Evolutionary conservation across 2,329 filamentous ascomycete species (phyloP).

Genomic region (Phoma herbarum): DNA sequence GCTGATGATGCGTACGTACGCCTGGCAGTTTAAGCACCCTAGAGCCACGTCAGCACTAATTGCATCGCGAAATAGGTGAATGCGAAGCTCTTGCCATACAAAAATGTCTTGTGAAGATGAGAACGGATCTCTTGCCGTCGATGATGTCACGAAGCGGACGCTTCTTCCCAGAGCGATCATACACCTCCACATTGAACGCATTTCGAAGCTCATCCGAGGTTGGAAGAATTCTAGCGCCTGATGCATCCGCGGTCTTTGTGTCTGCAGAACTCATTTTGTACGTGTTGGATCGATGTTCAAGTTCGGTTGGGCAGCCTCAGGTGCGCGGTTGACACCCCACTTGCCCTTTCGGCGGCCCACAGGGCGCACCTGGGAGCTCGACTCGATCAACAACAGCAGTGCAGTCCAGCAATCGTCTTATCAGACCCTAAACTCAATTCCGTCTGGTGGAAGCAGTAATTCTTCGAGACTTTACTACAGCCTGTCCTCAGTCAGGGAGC

Average conservation of each 20-base stretch:
- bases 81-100: slow-evolving; percentile 18
- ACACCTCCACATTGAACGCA: slow-evolving; percentile 28
- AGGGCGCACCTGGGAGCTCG: too few species aligned
- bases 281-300: neutral
- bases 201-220: slow-evolving; percentile 22
- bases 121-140: slow-evolving; percentile 25
- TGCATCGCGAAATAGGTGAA: neutral
- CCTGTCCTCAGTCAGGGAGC: too few species aligned
- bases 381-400: too few species aligned
- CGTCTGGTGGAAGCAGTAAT: too few species aligned
- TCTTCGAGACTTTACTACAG: too few species aligned
- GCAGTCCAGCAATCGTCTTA: too few species aligned
- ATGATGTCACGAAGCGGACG: slow-evolving; percentile 25
- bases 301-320: neutral
- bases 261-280: neutral
- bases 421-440: too few species aligned
- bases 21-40: slow-evolving; percentile 42
- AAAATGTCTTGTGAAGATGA: slow-evolving; percentile 37
- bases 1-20: slow-evolving; percentile 32
- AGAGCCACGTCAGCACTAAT: neutral
- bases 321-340: neutral
- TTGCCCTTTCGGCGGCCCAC: neutral
- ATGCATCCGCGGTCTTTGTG: neutral
- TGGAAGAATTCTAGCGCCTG: neutral
- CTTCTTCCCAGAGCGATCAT: slow-evolving; percentile 28